Base-by-base conservation (phyloP, 2,329 filamentous ascomycete genomes). In the Xylaria sp. region DNA sequence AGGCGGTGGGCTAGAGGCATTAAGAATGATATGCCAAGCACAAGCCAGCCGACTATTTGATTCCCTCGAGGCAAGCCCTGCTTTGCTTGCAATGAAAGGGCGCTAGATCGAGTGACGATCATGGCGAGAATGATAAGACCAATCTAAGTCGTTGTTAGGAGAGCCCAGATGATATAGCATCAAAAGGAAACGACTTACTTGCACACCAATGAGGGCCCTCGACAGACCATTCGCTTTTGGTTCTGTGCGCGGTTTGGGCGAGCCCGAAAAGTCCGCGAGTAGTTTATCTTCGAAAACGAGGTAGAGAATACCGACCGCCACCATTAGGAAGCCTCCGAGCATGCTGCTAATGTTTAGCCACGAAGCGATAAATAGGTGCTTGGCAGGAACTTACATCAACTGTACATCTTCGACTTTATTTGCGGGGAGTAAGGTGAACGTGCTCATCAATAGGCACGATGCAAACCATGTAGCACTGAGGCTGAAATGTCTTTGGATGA, bases 41-140 rank as follows among this genome's bases (percentile, higher is more conserved):
- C 89, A 46, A 87, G 73, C 92, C 94, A 97, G 46, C 92, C 94
- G 19, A 96, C 85, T 2, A 93, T 80, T 76, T 97, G 92, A 69
- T 96, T 97, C 11, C 95, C 95, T 9, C 89, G 82, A 9, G 94
- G 94, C 45, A 99, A 81, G 7, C 95, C 95, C 67, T 88, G 80
- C 74, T 92, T 96, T 28, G 92, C 89, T 76, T 97, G 92, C 9
- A 99, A 77, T 21, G 93, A 96, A 58, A 89, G 78, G n/a, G 90
- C 87, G 73, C 92, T 97, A 1, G 92, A 96, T 47, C 89, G 86
- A 7, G 95, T 99, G 19, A 98, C 91, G 57, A 94, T 74, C 81
- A 96, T 92, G 8, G 94, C 86, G 55, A 98, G 83, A 7, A 91
- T 75, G 43, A 96, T 85, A 55, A 98, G 83, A 0, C 94, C 94